Percentiles rank a stretch among this genome's conserved stretches.
These are phyloP conservation scores for Hericium rajendrae DNA, from an alignment of 768 basidiomycete genomes.

Conservation along the genomic window DNA sequence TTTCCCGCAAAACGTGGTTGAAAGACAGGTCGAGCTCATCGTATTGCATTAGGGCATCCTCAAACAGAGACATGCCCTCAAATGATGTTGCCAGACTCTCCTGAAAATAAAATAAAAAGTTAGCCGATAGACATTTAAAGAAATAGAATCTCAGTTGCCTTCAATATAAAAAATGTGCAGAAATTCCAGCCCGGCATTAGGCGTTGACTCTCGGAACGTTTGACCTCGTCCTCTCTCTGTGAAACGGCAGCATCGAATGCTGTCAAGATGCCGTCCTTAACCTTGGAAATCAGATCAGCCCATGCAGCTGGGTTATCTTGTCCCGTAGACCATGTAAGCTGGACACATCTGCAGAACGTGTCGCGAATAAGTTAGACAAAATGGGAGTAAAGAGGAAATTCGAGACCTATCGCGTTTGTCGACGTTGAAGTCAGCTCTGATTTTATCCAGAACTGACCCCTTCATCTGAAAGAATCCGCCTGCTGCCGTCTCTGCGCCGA, in stretches of 20 bases:
- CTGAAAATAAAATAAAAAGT: constrained; percentile 30
- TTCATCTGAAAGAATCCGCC: constrained; percentile 78
- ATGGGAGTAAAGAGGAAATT: constrained; percentile 4
- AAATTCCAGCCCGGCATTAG: constrained; percentile 98
- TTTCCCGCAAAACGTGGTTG: constrained; percentile 61
- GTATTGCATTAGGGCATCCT: constrained; percentile 84
- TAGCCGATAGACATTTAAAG: neutral
- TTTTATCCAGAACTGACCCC: constrained; percentile 78
- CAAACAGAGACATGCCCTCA: constrained; percentile 79
- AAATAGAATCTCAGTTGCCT: constrained; percentile 41
- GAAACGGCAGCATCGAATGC: constrained; percentile 76
- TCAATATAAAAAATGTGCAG: constrained; percentile 91
- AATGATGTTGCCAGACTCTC: constrained; percentile 91
- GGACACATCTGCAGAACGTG: constrained; percentile 52
- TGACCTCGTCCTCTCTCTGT: constrained; percentile 84
- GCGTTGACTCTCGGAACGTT: constrained; percentile 78
- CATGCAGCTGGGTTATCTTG: constrained; percentile 71
- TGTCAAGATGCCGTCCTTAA: constrained; percentile 82
- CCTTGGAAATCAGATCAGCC: constrained; percentile 79
- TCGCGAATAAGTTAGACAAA: constrained; percentile 1
- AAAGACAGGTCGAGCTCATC: constrained; percentile 88
- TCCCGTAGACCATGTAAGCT: constrained; percentile 66
- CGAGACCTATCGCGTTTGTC: constrained; percentile 77
- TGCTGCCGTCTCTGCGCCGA: constrained; percentile 49
- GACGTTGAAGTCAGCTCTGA: constrained; percentile 84